A percentile compares a stretch with the other conserved stretches of the same genome.
These are phyloP conservation scores for Astrephomene gubernaculifera DNA, from an alignment of 139 green algal genomes.

Conservation along the genomic window DNA sequence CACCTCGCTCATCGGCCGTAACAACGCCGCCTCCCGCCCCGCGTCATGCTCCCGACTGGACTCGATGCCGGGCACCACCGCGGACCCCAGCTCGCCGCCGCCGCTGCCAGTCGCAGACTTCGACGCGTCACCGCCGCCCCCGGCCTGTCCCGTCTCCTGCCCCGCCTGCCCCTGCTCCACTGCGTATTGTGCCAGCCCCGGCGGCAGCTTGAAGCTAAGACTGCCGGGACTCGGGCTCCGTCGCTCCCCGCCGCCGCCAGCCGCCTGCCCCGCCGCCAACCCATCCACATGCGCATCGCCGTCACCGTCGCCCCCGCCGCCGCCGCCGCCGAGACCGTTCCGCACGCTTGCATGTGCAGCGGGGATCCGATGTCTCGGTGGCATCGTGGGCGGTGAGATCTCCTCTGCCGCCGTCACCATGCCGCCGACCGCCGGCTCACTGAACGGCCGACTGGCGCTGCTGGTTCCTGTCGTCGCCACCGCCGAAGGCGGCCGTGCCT, in stretches of 20 bases:
- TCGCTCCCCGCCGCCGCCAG: not conserved
- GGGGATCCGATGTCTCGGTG: constrained; percentile 4
- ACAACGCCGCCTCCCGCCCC: too few relatives aligned
- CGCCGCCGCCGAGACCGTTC: not conserved
- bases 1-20: too few relatives aligned
- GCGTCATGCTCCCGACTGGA: too few relatives aligned
- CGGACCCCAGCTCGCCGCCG: too few relatives aligned
- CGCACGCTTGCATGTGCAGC: not conserved
- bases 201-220: constrained; percentile 6
- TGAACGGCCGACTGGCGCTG: too few relatives aligned
- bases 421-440: too few relatives aligned
- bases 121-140: too few relatives aligned
- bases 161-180: too few relatives aligned
- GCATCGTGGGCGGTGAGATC: not conserved
- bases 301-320: not conserved
- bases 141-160: too few relatives aligned
- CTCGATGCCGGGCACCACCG: too few relatives aligned
- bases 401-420: not conserved
- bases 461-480: not conserved
- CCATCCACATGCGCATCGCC: not conserved
- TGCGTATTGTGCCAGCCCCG: not conserved
- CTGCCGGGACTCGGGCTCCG: constrained; percentile 15
- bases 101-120: too few relatives aligned
- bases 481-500: not conserved
- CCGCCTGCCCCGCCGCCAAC: not conserved